phyloP scores from a whole-genome alignment of 352 stramenopile genomes.

The Pelagophyceae sp. region DNA sequence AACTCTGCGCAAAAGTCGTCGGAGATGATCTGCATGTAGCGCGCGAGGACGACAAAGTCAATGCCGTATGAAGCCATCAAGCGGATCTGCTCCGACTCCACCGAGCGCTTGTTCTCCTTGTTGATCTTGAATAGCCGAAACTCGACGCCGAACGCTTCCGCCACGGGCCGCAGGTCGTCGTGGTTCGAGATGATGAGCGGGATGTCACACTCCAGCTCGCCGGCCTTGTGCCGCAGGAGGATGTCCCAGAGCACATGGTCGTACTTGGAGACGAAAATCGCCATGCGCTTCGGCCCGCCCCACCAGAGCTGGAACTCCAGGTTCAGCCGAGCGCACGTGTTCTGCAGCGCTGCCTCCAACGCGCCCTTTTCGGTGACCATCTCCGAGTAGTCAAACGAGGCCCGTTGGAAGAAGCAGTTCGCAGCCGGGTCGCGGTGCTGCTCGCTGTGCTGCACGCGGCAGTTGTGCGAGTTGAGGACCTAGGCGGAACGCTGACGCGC shows the following conservation, averaged over 20 bases:
- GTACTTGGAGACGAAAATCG: not conserved
- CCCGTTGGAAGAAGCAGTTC: slow-evolving; percentile 6
- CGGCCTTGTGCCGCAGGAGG: not conserved
- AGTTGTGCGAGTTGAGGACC: not conserved
- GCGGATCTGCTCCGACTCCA: slow-evolving; percentile 37
- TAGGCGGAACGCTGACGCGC: no score
- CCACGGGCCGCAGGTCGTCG: not conserved
- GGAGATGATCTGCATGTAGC: slow-evolving; percentile 63
- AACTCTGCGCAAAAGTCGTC: slow-evolving; percentile 48
- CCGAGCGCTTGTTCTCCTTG: no score
- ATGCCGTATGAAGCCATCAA: slow-evolving; percentile 47
- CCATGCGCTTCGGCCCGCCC: no score
- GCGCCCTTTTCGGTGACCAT: not conserved
- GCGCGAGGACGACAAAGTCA: slow-evolving; percentile 55
- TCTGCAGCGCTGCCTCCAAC: not conserved
- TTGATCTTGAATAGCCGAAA: not conserved
- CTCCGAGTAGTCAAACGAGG: not conserved
- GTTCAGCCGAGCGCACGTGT: not conserved
- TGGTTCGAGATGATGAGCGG: not conserved
- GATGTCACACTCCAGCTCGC: not conserved
- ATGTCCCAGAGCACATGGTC: not conserved
- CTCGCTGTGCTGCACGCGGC: not conserved
- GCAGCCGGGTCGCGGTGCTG: not conserved
- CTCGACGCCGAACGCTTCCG: not conserved
- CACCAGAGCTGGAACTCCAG: slow-evolving; percentile 16